Base-by-base conservation (phyloP, 192 early-diverging fungal species). In the Phlyctochytrium arcticum region DNA sequence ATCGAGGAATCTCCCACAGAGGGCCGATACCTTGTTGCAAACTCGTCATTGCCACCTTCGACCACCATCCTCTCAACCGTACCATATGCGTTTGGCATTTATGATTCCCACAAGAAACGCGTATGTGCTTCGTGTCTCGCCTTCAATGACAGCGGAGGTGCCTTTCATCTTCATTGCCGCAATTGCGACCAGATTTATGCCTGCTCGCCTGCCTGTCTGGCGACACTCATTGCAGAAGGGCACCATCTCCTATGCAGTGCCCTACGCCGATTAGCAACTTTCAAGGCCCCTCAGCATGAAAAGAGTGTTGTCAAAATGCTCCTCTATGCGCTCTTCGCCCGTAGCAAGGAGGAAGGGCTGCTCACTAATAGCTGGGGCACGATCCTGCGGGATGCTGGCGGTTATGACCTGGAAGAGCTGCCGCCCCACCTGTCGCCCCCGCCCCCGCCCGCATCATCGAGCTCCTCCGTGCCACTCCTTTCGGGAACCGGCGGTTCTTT, bases 251-350 rank as follows among this genome's bases (percentile, higher is more conserved):
- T 87, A 9, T 89, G 88, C 63, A 57, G 46, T 17, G 21, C 69
- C 0, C 44, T 87, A 12, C 75, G 87, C 3, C 73, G 78, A 35
- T 67, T 89, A 5, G 86, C 85, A 0, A 85, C 85, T 0, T 66
- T 81, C 51, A 86, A 86, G 48, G 77, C 79, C 1, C 74, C 81
- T 47, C 69, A 69, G 5, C 88, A 89, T 57, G 75, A 79, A 35
- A 89, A 88, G 63, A 84, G 83, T 62, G 70, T 89, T 7, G 72
- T 82, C 48, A 87, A 87, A 42, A 46, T 87, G 30, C 35, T 86
- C 39, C 24, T 87, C 21, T 33, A 54, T 24, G 57, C 62, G 15
- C 62, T 71, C 17, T 36, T 24, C 35, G 35, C 55, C n/a, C 29
- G 55, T 10, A n/a, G 19, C 30, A 53, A 34, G 15, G 55, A 17